phyloP scores from a whole-genome alignment of 2,329 filamentous ascomycete genomes.

The Diplodia scrobiculata region DNA sequence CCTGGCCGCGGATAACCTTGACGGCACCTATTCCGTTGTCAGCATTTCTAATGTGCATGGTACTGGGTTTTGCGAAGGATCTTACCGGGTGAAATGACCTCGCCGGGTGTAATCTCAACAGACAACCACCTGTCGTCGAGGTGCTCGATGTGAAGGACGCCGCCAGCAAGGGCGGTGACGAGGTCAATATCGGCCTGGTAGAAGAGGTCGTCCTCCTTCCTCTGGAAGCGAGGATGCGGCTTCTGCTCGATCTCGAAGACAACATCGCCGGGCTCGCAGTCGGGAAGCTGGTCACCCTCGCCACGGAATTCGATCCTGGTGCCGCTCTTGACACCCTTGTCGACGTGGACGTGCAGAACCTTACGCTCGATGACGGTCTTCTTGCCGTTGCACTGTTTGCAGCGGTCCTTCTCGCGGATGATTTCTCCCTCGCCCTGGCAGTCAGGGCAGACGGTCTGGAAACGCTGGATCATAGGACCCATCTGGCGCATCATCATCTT shows the following conservation, averaged over 20 bases:
- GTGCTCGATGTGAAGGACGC: conserved; percentile 89
- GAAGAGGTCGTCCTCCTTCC: conserved; percentile 93
- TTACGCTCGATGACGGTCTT: conserved; percentile 98
- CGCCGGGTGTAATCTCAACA: conserved; percentile 88
- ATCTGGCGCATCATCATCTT: conserved; percentile 99
- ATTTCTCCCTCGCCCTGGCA: conserved; percentile 97
- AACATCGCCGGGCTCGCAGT: conserved; percentile 90
- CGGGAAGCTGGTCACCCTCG: conserved; percentile 93
- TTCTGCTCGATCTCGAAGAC: conserved; percentile 99
- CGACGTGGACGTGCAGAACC: conserved; percentile 96
- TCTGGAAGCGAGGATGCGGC: conserved; percentile 92
- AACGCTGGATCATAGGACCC: conserved; percentile 99
- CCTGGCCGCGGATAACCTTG: conserved; percentile 93
- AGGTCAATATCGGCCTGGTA: conserved; percentile 96
- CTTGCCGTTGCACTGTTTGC: conserved; percentile 95
- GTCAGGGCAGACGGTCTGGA: conserved; percentile 98
- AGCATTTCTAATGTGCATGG: not conserved
- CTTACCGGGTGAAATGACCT: conserved; percentile 90
- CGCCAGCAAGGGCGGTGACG: conserved; percentile 89
- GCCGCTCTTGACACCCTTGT: conserved; percentile 87
- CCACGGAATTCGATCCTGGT: conserved; percentile 97
- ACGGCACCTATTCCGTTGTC: conserved; percentile 65
- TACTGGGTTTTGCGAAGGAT: conserved; percentile 30
- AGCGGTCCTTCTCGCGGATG: conserved; percentile 94
- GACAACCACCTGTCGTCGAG: conserved; percentile 96